Base-by-base conservation (phyloP, 768 basidiomycete genomes). In the Suillus subaureus region DNA sequence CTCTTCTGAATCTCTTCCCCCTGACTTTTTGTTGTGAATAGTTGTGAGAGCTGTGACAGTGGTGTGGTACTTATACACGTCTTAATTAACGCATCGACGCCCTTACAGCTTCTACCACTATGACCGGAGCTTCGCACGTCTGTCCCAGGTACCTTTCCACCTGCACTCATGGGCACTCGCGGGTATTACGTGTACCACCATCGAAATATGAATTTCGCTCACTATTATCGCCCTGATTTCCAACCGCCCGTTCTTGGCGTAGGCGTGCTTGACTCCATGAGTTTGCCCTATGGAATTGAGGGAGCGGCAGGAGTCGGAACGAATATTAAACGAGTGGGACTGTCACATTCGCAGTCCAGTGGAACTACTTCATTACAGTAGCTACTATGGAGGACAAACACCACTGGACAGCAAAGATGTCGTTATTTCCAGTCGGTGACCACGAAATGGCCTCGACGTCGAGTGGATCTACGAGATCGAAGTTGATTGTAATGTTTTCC, bases 181-280 rank as follows among this genome's bases (percentile, higher is more conserved):
- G 66, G 69, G 62, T 67, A 63, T 26, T 18, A 49, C 67, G 66
- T 71, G 33, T 68, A 71, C 68, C 68, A 72, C 64, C 64, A 73
- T 68, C 66, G 68, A 66, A 70, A 71, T 21, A 61, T 43, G 16
- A 74, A 70, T 39, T 69, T 70, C 51, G 39, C 69, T 6, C 52
- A 62, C 39, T 75, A 70, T 42, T 67, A 70, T 56, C 63, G 65
- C 55, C 67, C 28, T 6, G 70, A 77, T 61, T 69, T 66, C 7
- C 73, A 74, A 61, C 76, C 73, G 1, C 4, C n/a, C n/a, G 67
- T 54, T 37, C 63, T 74, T 7, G 74, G 77, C 4, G 18, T 73
- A n/a, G 12, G 67, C 39, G 40, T 75, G 6, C 64, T 71, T 4
- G 33, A 68, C 16, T 33, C 33, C 6, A 33, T n/a, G 57, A 33